Conservation (phyloP, 352 stramenopile species). For the Chrysophaeum taylorii region DNA sequence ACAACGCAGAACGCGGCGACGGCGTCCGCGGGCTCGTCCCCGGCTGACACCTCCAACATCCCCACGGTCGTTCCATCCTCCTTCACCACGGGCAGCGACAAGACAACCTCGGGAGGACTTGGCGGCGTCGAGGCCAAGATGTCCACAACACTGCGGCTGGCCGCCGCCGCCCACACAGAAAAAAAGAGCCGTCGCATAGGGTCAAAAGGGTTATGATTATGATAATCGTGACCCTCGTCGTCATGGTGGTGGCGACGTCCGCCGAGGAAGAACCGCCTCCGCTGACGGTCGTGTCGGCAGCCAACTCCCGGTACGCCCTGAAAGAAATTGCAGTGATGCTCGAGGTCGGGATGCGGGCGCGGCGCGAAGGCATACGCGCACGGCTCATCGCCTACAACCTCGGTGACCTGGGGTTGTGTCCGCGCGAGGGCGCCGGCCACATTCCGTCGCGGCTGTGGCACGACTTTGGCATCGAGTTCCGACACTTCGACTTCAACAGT, state of each 20-base stretch:
- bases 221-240: too few species aligned
- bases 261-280: too few species aligned
- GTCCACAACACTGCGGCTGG: too few species aligned
- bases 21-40: background rate
- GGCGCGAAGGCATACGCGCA: background rate
- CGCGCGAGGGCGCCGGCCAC: background rate
- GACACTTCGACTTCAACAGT: background rate
- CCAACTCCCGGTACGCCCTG: background rate
- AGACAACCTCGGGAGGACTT: too few species aligned
- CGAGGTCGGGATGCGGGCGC: background rate
- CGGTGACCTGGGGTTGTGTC: background rate
- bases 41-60: background rate
- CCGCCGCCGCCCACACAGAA: too few species aligned
- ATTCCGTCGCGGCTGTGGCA: background rate
- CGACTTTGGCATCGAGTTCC: background rate
- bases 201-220: too few species aligned
- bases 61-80: background rate
- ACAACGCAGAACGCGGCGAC: background rate
- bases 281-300: background rate
- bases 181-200: too few species aligned
- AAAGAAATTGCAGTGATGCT: background rate
- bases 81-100: too few species aligned
- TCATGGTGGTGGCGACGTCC: too few species aligned
- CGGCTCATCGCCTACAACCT: slow-evolving; percentile 8
- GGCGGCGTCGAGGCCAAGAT: too few species aligned